Evolutionary conservation across 2,329 filamentous ascomycete genomes (phyloP).

Genomic region (Hymenoscyphus fraxineus): DNA sequence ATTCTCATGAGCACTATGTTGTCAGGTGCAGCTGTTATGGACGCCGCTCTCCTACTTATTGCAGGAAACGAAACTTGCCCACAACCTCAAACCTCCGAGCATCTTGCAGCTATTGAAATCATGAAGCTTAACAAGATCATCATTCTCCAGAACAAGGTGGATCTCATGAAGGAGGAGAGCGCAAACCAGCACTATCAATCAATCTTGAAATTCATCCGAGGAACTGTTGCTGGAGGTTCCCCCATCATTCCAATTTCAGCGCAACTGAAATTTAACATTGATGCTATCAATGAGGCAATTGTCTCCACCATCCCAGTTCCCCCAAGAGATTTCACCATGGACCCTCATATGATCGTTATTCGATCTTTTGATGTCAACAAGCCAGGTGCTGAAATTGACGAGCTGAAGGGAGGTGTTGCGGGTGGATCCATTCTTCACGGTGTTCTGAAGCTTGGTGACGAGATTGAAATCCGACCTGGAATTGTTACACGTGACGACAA

Average conservation of each 20-base stretch:
- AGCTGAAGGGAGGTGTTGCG: slow-evolving; percentile 96
- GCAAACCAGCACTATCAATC: slow-evolving; percentile 93
- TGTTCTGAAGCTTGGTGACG: slow-evolving; percentile 93
- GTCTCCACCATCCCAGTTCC: slow-evolving; percentile 94
- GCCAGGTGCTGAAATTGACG: slow-evolving; percentile 96
- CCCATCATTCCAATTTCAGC: slow-evolving; percentile 96
- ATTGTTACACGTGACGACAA: slow-evolving; percentile 94
- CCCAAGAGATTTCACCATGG: slow-evolving; percentile 80
- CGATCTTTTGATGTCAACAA: slow-evolving; percentile 99
- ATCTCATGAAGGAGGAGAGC: slow-evolving; percentile 94
- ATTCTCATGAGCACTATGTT: slow-evolving; percentile 99
- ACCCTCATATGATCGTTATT: slow-evolving; percentile 98
- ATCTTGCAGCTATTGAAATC: slow-evolving; percentile 98
- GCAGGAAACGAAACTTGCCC: slow-evolving; percentile 98
- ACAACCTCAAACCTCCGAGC: slow-evolving; percentile 96
- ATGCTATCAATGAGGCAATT: slow-evolving; percentile 93
- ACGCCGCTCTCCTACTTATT: slow-evolving; percentile 91
- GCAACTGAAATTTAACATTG: slow-evolving; percentile 99
- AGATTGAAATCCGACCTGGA: slow-evolving; percentile 98
- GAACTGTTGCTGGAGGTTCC: slow-evolving; percentile 90
- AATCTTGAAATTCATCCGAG: slow-evolving; percentile 96
- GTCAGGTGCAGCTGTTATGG: slow-evolving; percentile 99
- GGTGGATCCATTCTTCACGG: slow-evolving; percentile 95
- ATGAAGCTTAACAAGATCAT: slow-evolving; percentile 99
- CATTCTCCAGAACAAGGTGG: slow-evolving; percentile 99